phyloP scores from a whole-genome alignment of 768 basidiomycete species.

The Pleurotus djamor region DNA sequence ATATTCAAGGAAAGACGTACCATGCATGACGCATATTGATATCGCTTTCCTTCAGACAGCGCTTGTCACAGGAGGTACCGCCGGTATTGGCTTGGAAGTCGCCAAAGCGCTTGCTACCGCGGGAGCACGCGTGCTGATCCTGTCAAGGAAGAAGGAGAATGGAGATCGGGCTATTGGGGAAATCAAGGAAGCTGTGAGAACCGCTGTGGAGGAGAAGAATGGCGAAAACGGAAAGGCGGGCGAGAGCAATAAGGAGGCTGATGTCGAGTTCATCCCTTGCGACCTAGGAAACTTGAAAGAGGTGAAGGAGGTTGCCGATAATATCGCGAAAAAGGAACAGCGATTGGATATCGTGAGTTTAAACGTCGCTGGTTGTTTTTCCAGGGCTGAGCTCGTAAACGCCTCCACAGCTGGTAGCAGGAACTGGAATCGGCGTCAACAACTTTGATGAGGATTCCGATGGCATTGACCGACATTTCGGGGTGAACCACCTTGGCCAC shows the following conservation, averaged over 20 bases:
- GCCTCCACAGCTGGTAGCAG: neutral
- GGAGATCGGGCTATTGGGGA: conserved; percentile 9
- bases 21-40: neutral
- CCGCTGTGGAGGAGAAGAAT: neutral
- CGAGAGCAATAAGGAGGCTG: conserved; percentile 24
- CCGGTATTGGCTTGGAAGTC: conserved; percentile 37
- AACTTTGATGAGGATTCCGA: neutral
- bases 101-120: conserved; percentile 32
- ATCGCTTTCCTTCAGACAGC: neutral
- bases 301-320: conserved; percentile 6
- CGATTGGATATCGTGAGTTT: conserved; percentile 10
- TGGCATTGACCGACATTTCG: neutral
- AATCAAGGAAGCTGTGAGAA: neutral
- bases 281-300: conserved; percentile 10
- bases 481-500: conserved; percentile 5
- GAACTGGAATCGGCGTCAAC: neutral
- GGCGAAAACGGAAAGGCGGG: conserved; percentile 21
- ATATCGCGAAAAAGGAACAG: conserved; percentile 5
- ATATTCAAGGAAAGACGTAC: too few species aligned
- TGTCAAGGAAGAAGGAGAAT: conserved; percentile 28
- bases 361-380: too few species aligned
- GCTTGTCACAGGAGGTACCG: neutral
- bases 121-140: conserved; percentile 45
- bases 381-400: neutral
- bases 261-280: conserved; percentile 25